Evolutionary conservation across 345 rosid species (phyloP).

Genomic region (Physaria fendleri): DNA sequence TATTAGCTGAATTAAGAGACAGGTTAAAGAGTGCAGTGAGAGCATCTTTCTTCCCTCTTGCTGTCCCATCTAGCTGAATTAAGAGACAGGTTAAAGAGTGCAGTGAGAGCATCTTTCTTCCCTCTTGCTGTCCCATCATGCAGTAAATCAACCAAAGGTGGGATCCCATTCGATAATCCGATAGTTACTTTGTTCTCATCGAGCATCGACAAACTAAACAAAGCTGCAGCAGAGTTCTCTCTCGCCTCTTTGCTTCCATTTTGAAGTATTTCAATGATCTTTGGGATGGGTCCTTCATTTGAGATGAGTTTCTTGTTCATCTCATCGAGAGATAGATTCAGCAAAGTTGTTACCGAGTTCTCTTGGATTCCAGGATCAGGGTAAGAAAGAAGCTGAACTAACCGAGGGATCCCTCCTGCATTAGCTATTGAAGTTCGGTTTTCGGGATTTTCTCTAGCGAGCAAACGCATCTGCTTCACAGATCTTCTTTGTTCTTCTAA

Average conservation of each 20-base stretch:
- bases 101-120: slow-evolving; percentile 74
- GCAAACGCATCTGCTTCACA: slow-evolving; percentile 50
- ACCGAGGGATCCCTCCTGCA: slow-evolving; percentile 43
- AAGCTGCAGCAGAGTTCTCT: slow-evolving; percentile 79
- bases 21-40: too few species aligned
- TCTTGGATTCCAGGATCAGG: slow-evolving; percentile 66
- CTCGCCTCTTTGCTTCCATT: slow-evolving; percentile 54
- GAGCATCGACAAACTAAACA: slow-evolving; percentile 75
- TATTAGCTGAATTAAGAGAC: too few species aligned
- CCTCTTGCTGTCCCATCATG: slow-evolving; percentile 65
- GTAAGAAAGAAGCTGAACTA: slow-evolving; percentile 52
- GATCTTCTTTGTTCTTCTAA: slow-evolving; percentile 58
- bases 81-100: slow-evolving; percentile 65
- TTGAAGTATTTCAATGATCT: slow-evolving; percentile 48
- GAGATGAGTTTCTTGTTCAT: slow-evolving; percentile 55
- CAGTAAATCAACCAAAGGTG: slow-evolving; percentile 60
- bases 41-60: too few species aligned
- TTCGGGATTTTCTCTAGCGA: slow-evolving; percentile 59
- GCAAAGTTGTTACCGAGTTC: slow-evolving; percentile 60
- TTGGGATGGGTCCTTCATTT: slow-evolving; percentile 49
- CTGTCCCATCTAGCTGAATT: too few species aligned
- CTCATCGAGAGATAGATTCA: slow-evolving; percentile 72
- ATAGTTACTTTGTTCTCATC: slow-evolving; percentile 68
- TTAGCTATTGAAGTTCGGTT: slow-evolving; percentile 51
- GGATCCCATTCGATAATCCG: slow-evolving; percentile 53